A percentile compares a stretch with the other conserved stretches of the same genome.
phyloP scores from a whole-genome alignment of 106 monocot species.

The Acanthochlamys bracteata region DNA sequence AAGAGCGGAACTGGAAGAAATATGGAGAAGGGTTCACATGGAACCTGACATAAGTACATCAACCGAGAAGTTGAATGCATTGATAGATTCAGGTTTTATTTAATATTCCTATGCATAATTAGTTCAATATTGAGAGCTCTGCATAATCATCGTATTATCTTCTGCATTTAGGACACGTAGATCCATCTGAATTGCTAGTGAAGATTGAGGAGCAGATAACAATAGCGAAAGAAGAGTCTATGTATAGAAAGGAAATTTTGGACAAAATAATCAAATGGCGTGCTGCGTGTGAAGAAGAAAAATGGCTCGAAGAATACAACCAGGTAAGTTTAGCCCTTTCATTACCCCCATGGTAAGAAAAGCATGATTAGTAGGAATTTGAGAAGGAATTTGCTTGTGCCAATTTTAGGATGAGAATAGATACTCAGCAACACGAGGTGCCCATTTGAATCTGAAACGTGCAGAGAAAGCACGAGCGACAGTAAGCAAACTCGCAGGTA shows the following conservation, averaged over 20 bases:
- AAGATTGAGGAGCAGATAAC: conserved; percentile 82
- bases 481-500: conserved; percentile 83
- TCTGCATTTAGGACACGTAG: conserved; percentile 54
- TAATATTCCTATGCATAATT: neutral
- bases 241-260: conserved; percentile 84
- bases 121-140: neutral
- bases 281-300: conserved; percentile 85
- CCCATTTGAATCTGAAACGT: conserved; percentile 74
- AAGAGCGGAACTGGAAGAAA: conserved; percentile 77
- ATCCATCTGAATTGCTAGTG: conserved; percentile 73
- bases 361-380: neutral
- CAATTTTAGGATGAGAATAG: conserved; percentile 56
- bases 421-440: conserved; percentile 76
- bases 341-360: too few relatives aligned
- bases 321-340: conserved; percentile 24
- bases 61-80: conserved; percentile 60
- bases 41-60: conserved; percentile 74
- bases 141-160: neutral
- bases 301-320: conserved; percentile 91
- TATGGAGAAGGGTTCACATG: conserved; percentile 70
- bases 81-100: conserved; percentile 72
- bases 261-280: conserved; percentile 79
- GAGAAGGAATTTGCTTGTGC: neutral
- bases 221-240: conserved; percentile 61
- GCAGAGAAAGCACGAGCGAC: conserved; percentile 77